Evolutionary conservation across 2,329 filamentous ascomycete genomes (phyloP).

Genomic region (Aspergillus proliferans): DNA sequence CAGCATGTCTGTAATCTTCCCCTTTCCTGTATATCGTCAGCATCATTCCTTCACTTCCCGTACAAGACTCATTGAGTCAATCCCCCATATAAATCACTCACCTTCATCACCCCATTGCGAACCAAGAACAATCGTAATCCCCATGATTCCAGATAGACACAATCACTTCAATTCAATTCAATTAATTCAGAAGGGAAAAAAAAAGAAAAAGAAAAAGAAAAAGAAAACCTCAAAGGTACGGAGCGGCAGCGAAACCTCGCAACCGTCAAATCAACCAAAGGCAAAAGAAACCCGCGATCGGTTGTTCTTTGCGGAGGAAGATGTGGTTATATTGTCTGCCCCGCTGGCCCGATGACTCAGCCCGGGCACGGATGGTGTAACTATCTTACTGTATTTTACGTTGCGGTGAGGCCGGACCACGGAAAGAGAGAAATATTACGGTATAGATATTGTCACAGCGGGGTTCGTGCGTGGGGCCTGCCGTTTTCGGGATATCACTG

Average conservation of each 20-base stretch:
- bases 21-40: slow-evolving; percentile 31
- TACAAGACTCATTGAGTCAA: neutral
- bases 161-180: neutral
- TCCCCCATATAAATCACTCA: slow-evolving; percentile 7
- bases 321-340: neutral
- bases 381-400: neutral
- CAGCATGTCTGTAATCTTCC: slow-evolving; percentile 45
- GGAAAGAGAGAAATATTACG: neutral
- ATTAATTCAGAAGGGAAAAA: neutral
- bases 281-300: slow-evolving; percentile 11
- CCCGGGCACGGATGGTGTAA: neutral
- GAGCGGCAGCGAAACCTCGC: slow-evolving; percentile 22
- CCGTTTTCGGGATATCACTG: slow-evolving; percentile 10
- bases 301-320: slow-evolving; percentile 3
- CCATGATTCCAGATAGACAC: slow-evolving; percentile 19
- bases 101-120: slow-evolving; percentile 46
- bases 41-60: slow-evolving; percentile 6
- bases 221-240: slow-evolving; percentile 6
- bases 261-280: slow-evolving; percentile 23
- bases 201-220: no score
- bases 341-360: neutral
- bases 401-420: neutral
- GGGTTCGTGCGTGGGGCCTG: neutral
- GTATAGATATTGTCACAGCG: neutral
- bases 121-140: slow-evolving; percentile 40